Evolutionary conservation across 768 basidiomycete species (phyloP), one percentile per base, ranked within the genome.

Genomic region (Royoungia palumana): DNA sequence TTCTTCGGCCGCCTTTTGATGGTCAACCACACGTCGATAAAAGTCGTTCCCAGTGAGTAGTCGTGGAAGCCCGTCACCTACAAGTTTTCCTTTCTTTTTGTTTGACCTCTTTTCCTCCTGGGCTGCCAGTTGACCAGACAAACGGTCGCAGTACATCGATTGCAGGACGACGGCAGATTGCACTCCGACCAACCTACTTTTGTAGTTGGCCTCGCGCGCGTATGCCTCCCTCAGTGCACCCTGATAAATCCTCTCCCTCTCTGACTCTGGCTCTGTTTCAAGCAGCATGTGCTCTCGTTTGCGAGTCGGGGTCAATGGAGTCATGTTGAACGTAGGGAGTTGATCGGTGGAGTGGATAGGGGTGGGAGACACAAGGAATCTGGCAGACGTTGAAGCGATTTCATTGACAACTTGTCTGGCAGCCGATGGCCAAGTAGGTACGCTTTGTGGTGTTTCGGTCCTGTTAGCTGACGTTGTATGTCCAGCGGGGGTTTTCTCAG

Each of bases 41-140:
- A 68, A 65, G 2, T 55, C 50, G 2, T 63, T 48, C n/a, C 55
- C 57, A 13, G 57, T 55, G 19, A 68, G 47, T 9, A 59, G 53
- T 32, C 32, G 53, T 2, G 61, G 55, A 25, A 63, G 34, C 2
- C 64, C 58, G 48, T 68, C 60, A 13, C 46, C 55, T 21, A 44
- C 50, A 2, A 58, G 20, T 13, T 22, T 47, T 21, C 2, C 35
- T 14, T 44, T 62, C 35, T 32, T 51, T 19, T 17, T 48, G 32
- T 6, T 8, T 42, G 58, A 44, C 35, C n/a, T 24, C 41, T 53
- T 54, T 19, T 58, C 42, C 25, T 55, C 53, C 21, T 57, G 52
- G 16, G 57, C 50, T 2, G 46, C 59, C 4, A 59, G 17, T 24
- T 63, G 61, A 16, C 48, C 35, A 0, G 35, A 20, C 14, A 63